Conservation (phyloP, 2,329 filamentous ascomycete species). For the Periconia sp. region DNA sequence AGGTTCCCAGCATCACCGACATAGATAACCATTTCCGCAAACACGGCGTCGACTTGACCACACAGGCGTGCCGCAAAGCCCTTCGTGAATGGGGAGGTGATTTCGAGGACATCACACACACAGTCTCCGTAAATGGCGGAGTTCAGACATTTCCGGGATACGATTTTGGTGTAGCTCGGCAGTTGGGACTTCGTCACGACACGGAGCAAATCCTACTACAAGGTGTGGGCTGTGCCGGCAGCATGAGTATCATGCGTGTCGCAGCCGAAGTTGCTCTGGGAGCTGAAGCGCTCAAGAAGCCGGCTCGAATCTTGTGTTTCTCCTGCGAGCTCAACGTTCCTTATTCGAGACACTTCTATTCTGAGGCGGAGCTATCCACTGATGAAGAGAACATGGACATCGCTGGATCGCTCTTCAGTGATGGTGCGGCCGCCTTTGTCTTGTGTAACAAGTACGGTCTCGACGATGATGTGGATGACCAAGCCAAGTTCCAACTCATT, state of each 20-base stretch:
- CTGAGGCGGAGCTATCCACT: background rate
- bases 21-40: background rate
- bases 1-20: background rate
- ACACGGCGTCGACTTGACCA: background rate
- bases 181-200: background rate
- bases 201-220: background rate
- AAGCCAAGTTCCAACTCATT: background rate
- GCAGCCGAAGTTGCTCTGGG: background rate
- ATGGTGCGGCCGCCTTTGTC: background rate
- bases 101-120: background rate
- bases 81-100: background rate
- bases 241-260: background rate
- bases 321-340: background rate
- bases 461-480: background rate
- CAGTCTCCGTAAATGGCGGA: background rate
- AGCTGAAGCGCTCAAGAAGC: background rate
- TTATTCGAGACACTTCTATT: background rate
- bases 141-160: background rate
- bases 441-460: background rate
- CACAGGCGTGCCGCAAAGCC: background rate
- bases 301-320: background rate
- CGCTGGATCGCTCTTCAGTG: background rate
- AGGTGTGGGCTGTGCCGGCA: background rate
- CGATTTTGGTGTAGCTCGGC: background rate
- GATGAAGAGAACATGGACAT: background rate